These are phyloP conservation scores for Heliamphora pulchella DNA, from an alignment of 179 eudicot genomes.

Conservation along the genomic window DNA sequence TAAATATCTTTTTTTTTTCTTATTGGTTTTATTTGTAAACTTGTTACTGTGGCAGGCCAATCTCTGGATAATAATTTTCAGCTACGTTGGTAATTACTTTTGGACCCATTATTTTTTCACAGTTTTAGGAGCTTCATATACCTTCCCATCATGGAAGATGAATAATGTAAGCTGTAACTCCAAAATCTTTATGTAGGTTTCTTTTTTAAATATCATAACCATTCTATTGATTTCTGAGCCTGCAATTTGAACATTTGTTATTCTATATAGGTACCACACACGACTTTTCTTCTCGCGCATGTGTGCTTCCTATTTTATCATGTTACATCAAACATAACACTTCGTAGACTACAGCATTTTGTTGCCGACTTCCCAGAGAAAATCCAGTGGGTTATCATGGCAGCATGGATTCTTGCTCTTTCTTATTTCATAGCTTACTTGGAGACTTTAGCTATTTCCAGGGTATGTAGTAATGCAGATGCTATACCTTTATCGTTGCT, in stretches of 20 bases:
- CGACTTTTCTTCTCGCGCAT: conserved; percentile 83
- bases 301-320: conserved; percentile 93
- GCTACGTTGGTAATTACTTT: conserved; percentile 96
- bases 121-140: conserved; percentile 94
- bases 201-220: background rate
- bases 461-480: conserved; percentile 41
- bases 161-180: conserved; percentile 62
- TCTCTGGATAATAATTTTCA: conserved; percentile 81
- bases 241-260: conserved; percentile 6
- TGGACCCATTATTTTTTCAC: conserved; percentile 99
- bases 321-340: conserved; percentile 82
- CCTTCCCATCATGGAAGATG: conserved; percentile 98
- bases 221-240: background rate
- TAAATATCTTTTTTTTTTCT: background rate
- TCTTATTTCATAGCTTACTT: conserved; percentile 89
- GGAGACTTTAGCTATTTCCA: conserved; percentile 88
- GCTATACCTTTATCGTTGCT: background rate
- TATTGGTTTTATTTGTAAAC: conserved; percentile 18
- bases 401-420: conserved; percentile 82
- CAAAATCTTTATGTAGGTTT: background rate
- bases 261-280: conserved; percentile 79
- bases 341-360: conserved; percentile 74
- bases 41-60: conserved; percentile 64
- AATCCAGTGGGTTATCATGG: conserved; percentile 64
- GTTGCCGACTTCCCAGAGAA: conserved; percentile 62